These are phyloP conservation scores for Botrytis porri DNA, from an alignment of 2,329 filamentous ascomycete genomes.

Conservation along the genomic window DNA sequence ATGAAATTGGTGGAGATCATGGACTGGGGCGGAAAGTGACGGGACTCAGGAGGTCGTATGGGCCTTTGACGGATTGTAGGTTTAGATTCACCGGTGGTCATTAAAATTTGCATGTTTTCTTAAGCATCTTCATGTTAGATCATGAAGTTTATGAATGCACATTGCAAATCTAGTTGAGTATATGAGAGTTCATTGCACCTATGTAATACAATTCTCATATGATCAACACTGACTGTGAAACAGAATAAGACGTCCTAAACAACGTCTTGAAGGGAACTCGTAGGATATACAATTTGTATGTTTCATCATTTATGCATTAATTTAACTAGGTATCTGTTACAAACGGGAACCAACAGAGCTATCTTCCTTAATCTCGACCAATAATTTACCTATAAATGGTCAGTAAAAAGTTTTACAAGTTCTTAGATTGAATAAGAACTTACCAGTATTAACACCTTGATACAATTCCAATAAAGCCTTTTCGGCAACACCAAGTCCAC, in stretches of 20 bases:
- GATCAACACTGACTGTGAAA: neutral
- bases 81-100: no score
- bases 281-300: neutral
- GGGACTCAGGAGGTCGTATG: neutral
- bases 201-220: neutral
- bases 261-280: neutral
- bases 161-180: neutral
- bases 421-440: slow-evolving; percentile 11
- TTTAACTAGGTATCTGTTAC: slow-evolving; percentile 10
- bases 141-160: neutral
- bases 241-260: neutral
- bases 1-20: neutral
- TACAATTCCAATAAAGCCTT: slow-evolving; percentile 62
- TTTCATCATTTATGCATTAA: neutral
- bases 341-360: slow-evolving; percentile 20
- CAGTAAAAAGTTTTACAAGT: neutral
- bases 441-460: slow-evolving; percentile 67
- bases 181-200: neutral
- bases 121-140: neutral
- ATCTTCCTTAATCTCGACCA: slow-evolving; percentile 51
- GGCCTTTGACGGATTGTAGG: neutral
- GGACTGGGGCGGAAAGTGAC: neutral
- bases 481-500: slow-evolving; percentile 64
- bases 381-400: slow-evolving; percentile 46
- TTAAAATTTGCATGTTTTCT: neutral